Evolutionary conservation across 192 early-diverging fungal species (phyloP).

Genomic region (Pecoramyces ruminantium): DNA sequence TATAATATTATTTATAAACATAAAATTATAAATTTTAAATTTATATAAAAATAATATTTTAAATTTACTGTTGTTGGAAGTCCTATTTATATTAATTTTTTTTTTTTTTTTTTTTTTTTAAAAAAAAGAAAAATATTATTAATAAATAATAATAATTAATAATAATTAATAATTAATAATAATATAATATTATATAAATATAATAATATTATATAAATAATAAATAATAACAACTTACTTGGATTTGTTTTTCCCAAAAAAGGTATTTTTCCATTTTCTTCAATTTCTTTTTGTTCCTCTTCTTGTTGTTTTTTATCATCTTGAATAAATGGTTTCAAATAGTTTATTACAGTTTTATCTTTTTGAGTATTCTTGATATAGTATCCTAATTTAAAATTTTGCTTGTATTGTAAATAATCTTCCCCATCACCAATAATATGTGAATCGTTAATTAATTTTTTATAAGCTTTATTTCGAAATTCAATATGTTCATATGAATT

Average conservation of each 20-base stretch:
- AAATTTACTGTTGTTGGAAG: too few relatives aligned
- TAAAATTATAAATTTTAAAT: too few relatives aligned
- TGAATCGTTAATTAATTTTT: neutral
- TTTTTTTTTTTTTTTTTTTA: too few relatives aligned
- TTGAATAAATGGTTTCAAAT: neutral
- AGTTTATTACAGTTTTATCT: neutral
- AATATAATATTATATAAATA: too few relatives aligned
- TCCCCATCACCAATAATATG: neutral
- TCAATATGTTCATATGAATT: neutral
- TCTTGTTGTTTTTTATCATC: neutral
- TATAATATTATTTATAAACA: too few relatives aligned
- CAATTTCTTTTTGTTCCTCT: neutral
- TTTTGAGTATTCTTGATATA: neutral
- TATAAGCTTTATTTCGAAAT: neutral
- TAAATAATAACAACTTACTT: too few relatives aligned
- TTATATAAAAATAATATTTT: too few relatives aligned
- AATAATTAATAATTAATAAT: too few relatives aligned
- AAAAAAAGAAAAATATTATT: too few relatives aligned
- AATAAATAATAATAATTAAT: too few relatives aligned
- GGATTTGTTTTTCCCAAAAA: neutral
- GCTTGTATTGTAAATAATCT: neutral
- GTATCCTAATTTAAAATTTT: neutral
- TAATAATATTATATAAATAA: too few relatives aligned
- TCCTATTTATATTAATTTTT: too few relatives aligned
- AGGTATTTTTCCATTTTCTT: neutral